Percentiles rank a stretch among this genome's conserved stretches.
Evolutionary conservation across 345 rosid species (phyloP).

Genomic region (Camelina sativa): DNA sequence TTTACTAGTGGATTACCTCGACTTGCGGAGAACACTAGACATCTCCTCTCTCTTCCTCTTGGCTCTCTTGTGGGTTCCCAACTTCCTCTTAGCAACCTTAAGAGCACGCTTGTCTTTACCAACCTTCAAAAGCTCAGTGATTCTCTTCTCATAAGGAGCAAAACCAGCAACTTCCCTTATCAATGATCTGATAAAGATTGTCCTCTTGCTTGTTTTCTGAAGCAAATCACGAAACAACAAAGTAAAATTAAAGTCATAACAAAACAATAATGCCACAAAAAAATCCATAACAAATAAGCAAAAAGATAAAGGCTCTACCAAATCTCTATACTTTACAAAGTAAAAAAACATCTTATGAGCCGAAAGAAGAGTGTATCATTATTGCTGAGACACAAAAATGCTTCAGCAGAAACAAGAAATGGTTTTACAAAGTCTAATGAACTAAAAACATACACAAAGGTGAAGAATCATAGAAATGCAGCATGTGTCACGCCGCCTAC

Average conservation of each 20-base stretch:
- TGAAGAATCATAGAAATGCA: background rate
- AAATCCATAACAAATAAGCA: background rate
- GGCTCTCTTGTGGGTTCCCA: slow-evolving; percentile 52
- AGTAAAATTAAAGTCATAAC: background rate
- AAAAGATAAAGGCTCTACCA: background rate
- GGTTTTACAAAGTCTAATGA: background rate
- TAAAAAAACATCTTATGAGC: background rate
- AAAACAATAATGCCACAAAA: background rate
- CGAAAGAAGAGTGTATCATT: background rate
- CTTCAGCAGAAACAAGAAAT: background rate
- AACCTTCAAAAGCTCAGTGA: slow-evolving; percentile 46
- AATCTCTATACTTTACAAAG: background rate
- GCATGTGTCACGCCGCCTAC: background rate
- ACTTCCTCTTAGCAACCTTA: slow-evolving; percentile 48
- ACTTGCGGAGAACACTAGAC: slow-evolving; percentile 49
- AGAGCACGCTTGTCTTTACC: slow-evolving; percentile 51
- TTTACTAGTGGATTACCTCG: background rate
- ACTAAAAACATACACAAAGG: background rate
- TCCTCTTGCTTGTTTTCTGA: slow-evolving; percentile 47
- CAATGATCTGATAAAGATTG: slow-evolving; percentile 35
- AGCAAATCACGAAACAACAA: background rate
- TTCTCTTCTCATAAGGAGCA: slow-evolving; percentile 51
- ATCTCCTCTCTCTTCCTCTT: slow-evolving; percentile 53
- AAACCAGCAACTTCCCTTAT: slow-evolving; percentile 45
- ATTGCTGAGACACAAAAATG: background rate